These are phyloP conservation scores for Ascobolus immersus DNA, from an alignment of 495 filamentous ascomycete species.

Conservation along the genomic window DNA sequence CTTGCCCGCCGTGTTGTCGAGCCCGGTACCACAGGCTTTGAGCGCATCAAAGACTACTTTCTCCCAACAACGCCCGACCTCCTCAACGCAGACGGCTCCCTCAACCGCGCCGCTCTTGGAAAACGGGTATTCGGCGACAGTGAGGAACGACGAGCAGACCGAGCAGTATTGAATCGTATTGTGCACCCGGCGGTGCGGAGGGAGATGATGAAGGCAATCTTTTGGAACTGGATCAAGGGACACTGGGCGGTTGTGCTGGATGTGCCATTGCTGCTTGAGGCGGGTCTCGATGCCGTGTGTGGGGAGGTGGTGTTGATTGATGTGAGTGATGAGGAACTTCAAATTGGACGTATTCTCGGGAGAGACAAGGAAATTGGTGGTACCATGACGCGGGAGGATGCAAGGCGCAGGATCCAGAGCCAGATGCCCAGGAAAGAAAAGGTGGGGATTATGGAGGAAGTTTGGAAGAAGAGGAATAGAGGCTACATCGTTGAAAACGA, in stretches of 20 bases:
- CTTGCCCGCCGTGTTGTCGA: constrained; percentile 76
- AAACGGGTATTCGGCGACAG: constrained; percentile 57
- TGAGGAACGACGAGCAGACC: constrained; percentile 35
- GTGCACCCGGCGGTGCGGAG: constrained; percentile 64
- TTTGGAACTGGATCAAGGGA: constrained; percentile 40
- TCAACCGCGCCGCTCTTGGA: constrained; percentile 71
- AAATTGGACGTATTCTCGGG: constrained; percentile 49
- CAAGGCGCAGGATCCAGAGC: constrained; percentile 50
- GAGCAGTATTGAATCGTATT: constrained; percentile 59
- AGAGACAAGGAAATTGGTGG: constrained; percentile 28
- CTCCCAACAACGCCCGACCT: constrained; percentile 57
- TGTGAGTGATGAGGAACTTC: constrained; percentile 42
- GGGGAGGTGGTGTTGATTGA: constrained; percentile 66
- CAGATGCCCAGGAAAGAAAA: constrained; percentile 70
- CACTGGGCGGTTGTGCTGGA: constrained; percentile 78
- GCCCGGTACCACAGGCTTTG: constrained; percentile 60
- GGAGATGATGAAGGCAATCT: constrained; percentile 38
- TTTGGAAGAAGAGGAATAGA: constrained; percentile 15
- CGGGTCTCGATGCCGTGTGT: constrained; percentile 50
- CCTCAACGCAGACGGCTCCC: constrained; percentile 21
- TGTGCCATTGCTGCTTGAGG: constrained; percentile 76
- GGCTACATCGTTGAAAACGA: constrained; percentile 82
- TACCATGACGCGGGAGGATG: constrained; percentile 43
- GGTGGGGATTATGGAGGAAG: constrained; percentile 33
- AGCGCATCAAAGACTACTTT: constrained; percentile 55